Evolutionary conservation across 371 early-diverging fungal species (phyloP).

Genomic region (Apophysomyces variabilis): DNA sequence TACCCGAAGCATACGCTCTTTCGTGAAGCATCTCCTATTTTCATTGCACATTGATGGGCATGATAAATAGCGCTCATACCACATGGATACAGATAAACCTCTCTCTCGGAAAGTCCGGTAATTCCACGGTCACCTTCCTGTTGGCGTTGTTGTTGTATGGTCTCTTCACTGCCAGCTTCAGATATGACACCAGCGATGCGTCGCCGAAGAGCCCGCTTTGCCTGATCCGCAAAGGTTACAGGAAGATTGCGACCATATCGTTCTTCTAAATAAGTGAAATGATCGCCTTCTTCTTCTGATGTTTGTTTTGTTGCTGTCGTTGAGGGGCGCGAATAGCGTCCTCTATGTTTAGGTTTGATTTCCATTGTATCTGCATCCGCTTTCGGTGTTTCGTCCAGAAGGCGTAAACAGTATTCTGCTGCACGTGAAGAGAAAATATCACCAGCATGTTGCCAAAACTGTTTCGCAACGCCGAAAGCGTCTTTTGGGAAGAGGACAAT

Average conservation of each 20-base stretch:
- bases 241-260: constrained; percentile 91
- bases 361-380: constrained; percentile 1
- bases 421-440: constrained; percentile 87
- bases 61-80: constrained; percentile 96
- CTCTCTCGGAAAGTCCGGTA: constrained; percentile 64
- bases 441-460: constrained; percentile 96
- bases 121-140: constrained; percentile 52
- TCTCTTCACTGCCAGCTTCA: constrained; percentile 30
- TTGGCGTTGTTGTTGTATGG: constrained; percentile 31
- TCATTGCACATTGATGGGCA: constrained; percentile 71
- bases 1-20: constrained; percentile 93
- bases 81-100: constrained; percentile 87
- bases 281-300: constrained; percentile 49
- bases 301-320: constrained; percentile 2
- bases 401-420: constrained; percentile 80
- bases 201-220: constrained; percentile 72
- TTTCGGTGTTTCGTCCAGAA: constrained; percentile 51
- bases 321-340: neutral
- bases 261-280: constrained; percentile 80
- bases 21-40: constrained; percentile 47
- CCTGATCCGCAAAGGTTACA: constrained; percentile 69
- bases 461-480: constrained; percentile 76
- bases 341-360: constrained; percentile 13
- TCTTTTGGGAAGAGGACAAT: constrained; percentile 77
- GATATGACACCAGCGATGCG: constrained; percentile 85